phyloP scores from a whole-genome alignment of 345 rosid genomes.

The Pistacia integerrima region DNA sequence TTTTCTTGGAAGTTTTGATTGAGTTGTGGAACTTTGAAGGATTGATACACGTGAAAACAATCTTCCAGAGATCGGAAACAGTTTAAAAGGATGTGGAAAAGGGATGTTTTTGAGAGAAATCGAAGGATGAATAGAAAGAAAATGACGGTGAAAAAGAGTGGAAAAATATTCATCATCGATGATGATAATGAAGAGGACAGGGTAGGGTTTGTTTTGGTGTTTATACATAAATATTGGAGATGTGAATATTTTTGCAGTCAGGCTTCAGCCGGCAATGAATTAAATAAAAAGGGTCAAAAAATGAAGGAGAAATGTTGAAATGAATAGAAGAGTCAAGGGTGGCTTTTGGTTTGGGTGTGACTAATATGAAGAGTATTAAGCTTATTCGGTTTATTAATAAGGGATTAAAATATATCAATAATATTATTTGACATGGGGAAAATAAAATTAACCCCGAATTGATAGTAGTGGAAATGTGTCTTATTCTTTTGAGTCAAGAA shows the following conservation, averaged over 20 bases:
- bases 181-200: background rate
- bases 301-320: background rate
- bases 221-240: background rate
- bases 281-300: background rate
- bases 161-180: conserved; percentile 9
- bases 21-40: conserved; percentile 50
- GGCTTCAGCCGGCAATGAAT: conserved; percentile 11
- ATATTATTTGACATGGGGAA: too few relatives aligned
- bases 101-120: conserved; percentile 37
- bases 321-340: background rate
- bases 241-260: background rate
- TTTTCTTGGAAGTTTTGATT: conserved; percentile 53
- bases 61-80: conserved; percentile 39
- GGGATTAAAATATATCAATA: too few relatives aligned
- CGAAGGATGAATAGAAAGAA: conserved; percentile 28
- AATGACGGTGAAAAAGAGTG: conserved; percentile 10
- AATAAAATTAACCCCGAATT: too few relatives aligned
- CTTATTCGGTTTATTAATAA: too few relatives aligned
- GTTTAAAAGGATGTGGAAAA: conserved; percentile 25
- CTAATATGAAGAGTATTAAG: too few relatives aligned
- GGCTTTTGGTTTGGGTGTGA: background rate
- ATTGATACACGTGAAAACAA: conserved; percentile 43
- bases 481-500: too few relatives aligned
- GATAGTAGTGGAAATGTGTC: too few relatives aligned
- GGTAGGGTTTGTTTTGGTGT: background rate